Percentiles rank a stretch among this genome's conserved stretches.
Evolutionary conservation across 192 early-diverging fungal genomes (phyloP).

Genomic region (Coemansia sp.): DNA sequence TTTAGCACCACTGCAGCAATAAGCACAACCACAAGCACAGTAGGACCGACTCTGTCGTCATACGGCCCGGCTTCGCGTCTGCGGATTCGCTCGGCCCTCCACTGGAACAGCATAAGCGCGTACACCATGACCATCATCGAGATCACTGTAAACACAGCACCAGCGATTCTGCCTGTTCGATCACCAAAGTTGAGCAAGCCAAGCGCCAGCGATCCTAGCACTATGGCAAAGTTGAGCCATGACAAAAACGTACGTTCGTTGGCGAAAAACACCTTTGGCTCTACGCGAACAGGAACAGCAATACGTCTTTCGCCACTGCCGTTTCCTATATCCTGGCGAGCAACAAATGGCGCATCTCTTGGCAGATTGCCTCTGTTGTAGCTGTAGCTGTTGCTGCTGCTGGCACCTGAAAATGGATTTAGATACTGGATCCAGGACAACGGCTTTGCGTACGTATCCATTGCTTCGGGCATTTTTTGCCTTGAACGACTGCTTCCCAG

Average conservation of each 20-base stretch:
- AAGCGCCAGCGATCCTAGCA: slow-evolving; percentile 74
- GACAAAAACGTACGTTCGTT: slow-evolving; percentile 93
- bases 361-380: slow-evolving; percentile 3
- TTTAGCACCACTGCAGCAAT: slow-evolving; percentile 70
- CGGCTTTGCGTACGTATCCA: not conserved
- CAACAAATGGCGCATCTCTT: slow-evolving; percentile 19
- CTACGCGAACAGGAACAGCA: slow-evolving; percentile 71
- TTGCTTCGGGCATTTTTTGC: not conserved
- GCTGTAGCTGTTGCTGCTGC: too few species aligned
- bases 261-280: slow-evolving; percentile 93
- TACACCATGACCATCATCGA: slow-evolving; percentile 78
- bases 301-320: slow-evolving; percentile 59
- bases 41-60: slow-evolving; percentile 74
- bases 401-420: slow-evolving; percentile 29
- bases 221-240: slow-evolving; percentile 83
- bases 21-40: slow-evolving; percentile 67
- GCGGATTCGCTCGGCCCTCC: slow-evolving; percentile 69
- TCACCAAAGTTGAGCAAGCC: slow-evolving; percentile 84
- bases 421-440: slow-evolving; percentile 31
- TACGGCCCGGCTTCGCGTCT: slow-evolving; percentile 69
- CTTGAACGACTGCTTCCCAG: slow-evolving; percentile 11
- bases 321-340: slow-evolving; percentile 19
- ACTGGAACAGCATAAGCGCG: slow-evolving; percentile 73
- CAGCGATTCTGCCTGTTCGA: slow-evolving; percentile 63
- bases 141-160: slow-evolving; percentile 69